These are phyloP conservation scores for Thelephora terrestris DNA, from an alignment of 1,284 basidiomycete species.

Conservation along the genomic window DNA sequence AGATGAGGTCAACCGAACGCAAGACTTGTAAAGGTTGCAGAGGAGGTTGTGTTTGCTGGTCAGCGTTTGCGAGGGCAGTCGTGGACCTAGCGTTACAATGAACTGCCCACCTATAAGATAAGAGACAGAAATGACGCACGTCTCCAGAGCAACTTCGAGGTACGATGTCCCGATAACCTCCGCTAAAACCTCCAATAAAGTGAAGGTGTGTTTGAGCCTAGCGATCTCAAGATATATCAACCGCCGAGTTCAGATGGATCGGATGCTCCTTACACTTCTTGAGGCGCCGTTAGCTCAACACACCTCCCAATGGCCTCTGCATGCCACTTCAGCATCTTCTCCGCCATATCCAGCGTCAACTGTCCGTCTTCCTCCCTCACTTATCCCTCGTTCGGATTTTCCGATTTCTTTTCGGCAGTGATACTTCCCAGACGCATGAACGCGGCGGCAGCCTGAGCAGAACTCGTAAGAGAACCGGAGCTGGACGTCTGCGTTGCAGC, in stretches of 20 bases:
- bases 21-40: constrained; percentile 64
- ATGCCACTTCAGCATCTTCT: constrained; percentile 92
- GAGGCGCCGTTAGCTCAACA: constrained; percentile 72
- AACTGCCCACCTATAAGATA: constrained; percentile 4
- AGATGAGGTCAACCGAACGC: constrained; percentile 77
- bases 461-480: constrained; percentile 50
- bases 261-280: constrained; percentile 64
- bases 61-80: constrained; percentile 61
- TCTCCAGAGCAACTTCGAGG: constrained; percentile 86
- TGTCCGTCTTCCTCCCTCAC: constrained; percentile 74
- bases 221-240: constrained; percentile 6
- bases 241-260: neutral
- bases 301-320: constrained; percentile 90
- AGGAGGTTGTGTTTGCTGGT: constrained; percentile 73
- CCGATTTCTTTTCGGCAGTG: constrained; percentile 39
- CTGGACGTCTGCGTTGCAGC: constrained; percentile 58
- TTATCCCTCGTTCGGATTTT: constrained; percentile 55
- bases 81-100: constrained; percentile 43
- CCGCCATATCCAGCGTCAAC: constrained; percentile 66
- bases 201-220: constrained; percentile 89
- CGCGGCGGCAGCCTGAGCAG: constrained; percentile 71
- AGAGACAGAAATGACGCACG: constrained; percentile 39
- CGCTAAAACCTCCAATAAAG: constrained; percentile 78
- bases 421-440: constrained; percentile 79
- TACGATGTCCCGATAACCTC: constrained; percentile 85